Base-by-base conservation (phyloP, 768 basidiomycete species). In the Lentinus tigrinus region DNA sequence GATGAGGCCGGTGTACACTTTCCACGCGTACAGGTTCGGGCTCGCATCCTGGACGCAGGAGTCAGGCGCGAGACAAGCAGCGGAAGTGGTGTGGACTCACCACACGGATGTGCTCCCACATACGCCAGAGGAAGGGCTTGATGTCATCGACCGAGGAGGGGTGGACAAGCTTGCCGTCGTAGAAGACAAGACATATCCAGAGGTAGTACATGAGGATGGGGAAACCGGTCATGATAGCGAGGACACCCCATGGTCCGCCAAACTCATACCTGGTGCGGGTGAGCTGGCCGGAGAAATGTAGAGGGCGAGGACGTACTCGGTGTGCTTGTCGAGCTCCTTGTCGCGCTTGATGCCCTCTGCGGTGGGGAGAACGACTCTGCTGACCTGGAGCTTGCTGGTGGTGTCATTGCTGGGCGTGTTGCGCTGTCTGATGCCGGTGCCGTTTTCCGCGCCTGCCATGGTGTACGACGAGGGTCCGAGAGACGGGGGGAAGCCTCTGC, bases 181-280 rank as follows among this genome's bases (percentile, higher is more conserved):
- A 95, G 73, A 95, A 96, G 85, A 89, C 93, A 36, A 98, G 82
- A 69, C 97, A 99, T 57, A 93, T 93, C 93, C 94, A 98, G 61
- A 98, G 83, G 77, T 98, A 99, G 73, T 97, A 99, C 95, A 99
- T 98, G 60, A 98, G 81, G 24, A 89, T 72, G 0, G 97, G 97
- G 70, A 99, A 99, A 47, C 90, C 88, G 19, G 87, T 79, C 90
- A 99, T 98, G 76, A 99, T 98, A 13, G 89, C 90, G 11, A 85
- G 72, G 26, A 95, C 94, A 44, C 96, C 97, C 74, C 81, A 81
- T 40, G 96, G 95, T 3, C 96, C 96, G 62, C 97, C 96, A 68
- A 99, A 99, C 73, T 99, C 95, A 76, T 91, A 96, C 37, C 93
- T 95, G n/a, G 24, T n/a, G 17, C 26, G 39, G 34, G 43, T 64